Base-by-base conservation (phyloP, 345 rosid genomes). In the Camelina neglecta region DNA sequence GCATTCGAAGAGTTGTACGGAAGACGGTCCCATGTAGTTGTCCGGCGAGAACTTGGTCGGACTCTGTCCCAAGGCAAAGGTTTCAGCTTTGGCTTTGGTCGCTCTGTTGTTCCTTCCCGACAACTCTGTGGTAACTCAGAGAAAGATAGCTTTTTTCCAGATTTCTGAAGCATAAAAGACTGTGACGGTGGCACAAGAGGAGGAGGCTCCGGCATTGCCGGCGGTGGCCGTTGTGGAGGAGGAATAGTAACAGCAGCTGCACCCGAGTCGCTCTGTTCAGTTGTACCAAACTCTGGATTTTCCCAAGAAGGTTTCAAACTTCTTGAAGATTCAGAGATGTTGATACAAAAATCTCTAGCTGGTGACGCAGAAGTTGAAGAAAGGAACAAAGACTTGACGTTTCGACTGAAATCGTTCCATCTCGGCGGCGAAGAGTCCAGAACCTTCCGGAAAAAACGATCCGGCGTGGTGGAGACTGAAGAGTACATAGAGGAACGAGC, bases 41-140 rank as follows among this genome's bases (percentile, higher is more conserved):
- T 96, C 48, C 96, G 86, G 74, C 88, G 90, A 0, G 98, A 95
- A 79, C 86, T 89, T 9, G 98, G 90, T 59, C 93, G 79, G 64
- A 88, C 97, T 85, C 91, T 96, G 76, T 96, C 97, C 99, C 99
- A 96, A 62, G 94, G 97, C 74, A 96, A 66, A 76, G 98, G 92
- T 80, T 89, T 96, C 85, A 93, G 71, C 78, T 90, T 96, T 3
- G 93, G 97, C 80, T 76, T 89, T 4, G 79, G 79, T 70, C 82
- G 73, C 51, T 84, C 90, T 26, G 81, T 82, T 11, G 69, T 48
- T 35, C 72, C 85, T 63, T 86, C 96, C 53, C 83, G 85, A 38
- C 75, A 85, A 55, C 84, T 63, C 60, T 85, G 77, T 63, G 85
- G 87, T 59, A 71, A 65, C 71, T 72, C 81, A 0, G 76, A 71